phyloP scores from a whole-genome alignment of 1,139 yeast genomes.

The Taiozyma sp. region DNA sequence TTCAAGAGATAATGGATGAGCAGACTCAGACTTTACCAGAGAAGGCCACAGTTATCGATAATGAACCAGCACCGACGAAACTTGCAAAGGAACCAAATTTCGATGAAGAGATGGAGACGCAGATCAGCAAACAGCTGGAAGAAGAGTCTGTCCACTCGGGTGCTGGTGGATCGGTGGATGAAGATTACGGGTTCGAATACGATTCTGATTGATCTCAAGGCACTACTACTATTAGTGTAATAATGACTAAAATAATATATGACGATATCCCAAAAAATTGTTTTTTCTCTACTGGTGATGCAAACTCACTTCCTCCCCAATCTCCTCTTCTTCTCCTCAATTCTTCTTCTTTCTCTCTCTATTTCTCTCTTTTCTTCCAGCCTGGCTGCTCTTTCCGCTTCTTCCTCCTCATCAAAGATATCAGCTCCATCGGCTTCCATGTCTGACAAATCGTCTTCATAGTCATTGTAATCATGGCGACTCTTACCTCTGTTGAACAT shows the following conservation, averaged over 20 bases:
- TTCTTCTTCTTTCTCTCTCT: conserved; percentile 47
- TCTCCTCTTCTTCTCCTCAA: conserved; percentile 37
- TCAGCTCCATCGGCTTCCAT: conserved; percentile 96
- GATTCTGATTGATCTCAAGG: conserved; percentile 25
- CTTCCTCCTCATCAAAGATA: conserved; percentile 71
- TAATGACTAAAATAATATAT: background rate
- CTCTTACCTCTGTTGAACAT: conserved; percentile 66
- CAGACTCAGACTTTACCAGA: background rate
- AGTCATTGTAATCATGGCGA: conserved; percentile 39
- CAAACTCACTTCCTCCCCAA: conserved; percentile 10
- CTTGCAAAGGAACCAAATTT: conserved; percentile 3
- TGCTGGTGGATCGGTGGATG: conserved; percentile 16
- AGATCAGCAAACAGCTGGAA: conserved; percentile 11
- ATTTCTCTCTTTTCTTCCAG: conserved; percentile 63
- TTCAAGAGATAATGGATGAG: background rate
- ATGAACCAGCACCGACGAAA: background rate
- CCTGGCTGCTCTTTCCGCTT: conserved; percentile 55
- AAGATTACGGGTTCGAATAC: conserved; percentile 33
- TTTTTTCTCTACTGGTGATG: background rate
- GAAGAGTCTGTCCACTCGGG: conserved; percentile 1
- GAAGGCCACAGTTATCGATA: background rate
- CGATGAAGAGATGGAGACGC: conserved; percentile 16
- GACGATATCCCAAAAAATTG: background rate
- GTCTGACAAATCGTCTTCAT: conserved; percentile 59
- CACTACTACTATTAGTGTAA: background rate